A percentile compares a stretch with the other conserved stretches of the same genome.
Evolutionary conservation across 768 basidiomycete genomes (phyloP).

Genomic region (Neoboletus magnificus): DNA sequence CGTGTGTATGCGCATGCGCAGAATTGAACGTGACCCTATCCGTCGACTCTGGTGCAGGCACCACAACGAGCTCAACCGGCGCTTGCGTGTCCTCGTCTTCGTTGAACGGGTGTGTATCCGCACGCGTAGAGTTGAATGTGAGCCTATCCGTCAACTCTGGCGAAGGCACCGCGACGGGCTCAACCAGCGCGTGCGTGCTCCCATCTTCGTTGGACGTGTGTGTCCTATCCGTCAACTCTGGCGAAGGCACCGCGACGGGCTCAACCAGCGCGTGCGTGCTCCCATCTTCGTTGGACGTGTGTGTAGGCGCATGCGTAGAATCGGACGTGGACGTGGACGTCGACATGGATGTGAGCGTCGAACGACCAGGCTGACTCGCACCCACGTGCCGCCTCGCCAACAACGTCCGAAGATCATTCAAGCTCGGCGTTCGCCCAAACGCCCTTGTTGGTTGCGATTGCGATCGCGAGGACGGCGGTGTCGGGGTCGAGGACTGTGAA

Average conservation of each 20-base stretch:
- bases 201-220: neutral
- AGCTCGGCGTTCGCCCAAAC: slow-evolving; percentile 11
- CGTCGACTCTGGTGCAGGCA: neutral
- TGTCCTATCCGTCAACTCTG: no score
- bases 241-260: neutral
- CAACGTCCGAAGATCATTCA: slow-evolving; percentile 16
- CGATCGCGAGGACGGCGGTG: neutral
- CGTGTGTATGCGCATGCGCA: no score
- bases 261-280: neutral
- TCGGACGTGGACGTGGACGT: neutral
- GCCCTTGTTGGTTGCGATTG: neutral
- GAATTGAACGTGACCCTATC: no score
- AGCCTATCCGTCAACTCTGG: no score
- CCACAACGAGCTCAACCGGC: neutral
- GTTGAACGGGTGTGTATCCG: neutral
- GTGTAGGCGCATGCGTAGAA: neutral
- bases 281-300: neutral
- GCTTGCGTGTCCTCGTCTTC: neutral
- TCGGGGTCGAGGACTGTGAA: slow-evolving; percentile 1
- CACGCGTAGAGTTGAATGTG: neutral
- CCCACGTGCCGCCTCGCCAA: slow-evolving; percentile 5
- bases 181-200: neutral
- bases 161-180: neutral
- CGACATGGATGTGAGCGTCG: neutral
- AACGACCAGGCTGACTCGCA: neutral